These are phyloP conservation scores for Lodderomyces parapsilosis DNA, from an alignment of 1,139 yeast species.

Conservation along the genomic window DNA sequence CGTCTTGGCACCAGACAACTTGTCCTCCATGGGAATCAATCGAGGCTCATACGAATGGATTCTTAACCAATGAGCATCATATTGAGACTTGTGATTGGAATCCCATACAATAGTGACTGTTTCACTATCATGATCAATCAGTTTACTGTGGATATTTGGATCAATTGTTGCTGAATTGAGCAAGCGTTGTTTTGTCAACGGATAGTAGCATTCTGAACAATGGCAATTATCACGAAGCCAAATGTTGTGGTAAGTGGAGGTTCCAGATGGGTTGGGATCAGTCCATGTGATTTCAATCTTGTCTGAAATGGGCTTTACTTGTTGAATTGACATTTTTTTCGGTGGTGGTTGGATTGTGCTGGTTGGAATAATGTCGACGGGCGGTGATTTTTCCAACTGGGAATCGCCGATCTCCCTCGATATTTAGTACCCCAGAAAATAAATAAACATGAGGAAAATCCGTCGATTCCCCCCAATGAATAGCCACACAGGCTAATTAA, in stretches of 20 bases:
- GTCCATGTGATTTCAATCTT: conserved; percentile 14
- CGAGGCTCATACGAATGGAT: conserved; percentile 62
- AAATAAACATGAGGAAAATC: too few relatives aligned
- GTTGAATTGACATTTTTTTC: not conserved
- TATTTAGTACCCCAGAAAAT: too few relatives aligned
- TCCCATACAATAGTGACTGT: conserved; percentile 15
- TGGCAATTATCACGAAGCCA: conserved; percentile 77
- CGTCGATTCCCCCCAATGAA: too few relatives aligned
- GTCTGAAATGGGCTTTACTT: conserved; percentile 4
- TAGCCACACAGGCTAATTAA: too few relatives aligned
- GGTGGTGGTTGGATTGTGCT: too few relatives aligned
- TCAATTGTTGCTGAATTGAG: conserved; percentile 58
- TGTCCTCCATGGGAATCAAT: conserved; percentile 28
- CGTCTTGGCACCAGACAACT: conserved; percentile 29
- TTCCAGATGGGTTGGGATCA: conserved; percentile 3
- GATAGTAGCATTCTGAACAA: conserved; percentile 59
- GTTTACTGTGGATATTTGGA: conserved; percentile 41
- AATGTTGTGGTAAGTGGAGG: conserved; percentile 45
- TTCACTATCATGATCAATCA: conserved; percentile 20
- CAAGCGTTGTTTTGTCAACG: conserved; percentile 62
- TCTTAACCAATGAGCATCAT: conserved; percentile 51
- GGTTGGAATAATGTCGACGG: too few relatives aligned
- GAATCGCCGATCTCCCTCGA: too few relatives aligned
- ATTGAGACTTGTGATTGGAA: conserved; percentile 45
- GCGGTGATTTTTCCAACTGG: too few relatives aligned